Percentiles rank a stretch among this genome's conserved stretches.
Evolutionary conservation across 257 asterid genomes (phyloP).

Genomic region (Solanum virginianum): DNA sequence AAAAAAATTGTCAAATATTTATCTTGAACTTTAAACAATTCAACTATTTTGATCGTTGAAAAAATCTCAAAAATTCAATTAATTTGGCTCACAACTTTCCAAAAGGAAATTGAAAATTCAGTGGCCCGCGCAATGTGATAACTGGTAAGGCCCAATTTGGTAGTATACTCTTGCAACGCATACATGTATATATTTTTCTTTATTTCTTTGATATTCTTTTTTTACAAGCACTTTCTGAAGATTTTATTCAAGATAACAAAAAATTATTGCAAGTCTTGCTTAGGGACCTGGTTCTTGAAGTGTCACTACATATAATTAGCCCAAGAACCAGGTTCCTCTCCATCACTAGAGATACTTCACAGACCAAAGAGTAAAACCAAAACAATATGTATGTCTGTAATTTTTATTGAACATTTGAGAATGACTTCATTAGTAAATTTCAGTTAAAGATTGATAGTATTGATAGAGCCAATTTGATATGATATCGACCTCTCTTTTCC

Average conservation of each 20-base stretch:
- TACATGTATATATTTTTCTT: not conserved
- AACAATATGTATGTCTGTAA: not conserved
- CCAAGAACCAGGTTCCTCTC: too few relatives aligned
- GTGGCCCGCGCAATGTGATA: not conserved
- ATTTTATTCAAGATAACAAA: not conserved
- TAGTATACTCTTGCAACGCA: not conserved
- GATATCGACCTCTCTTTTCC: not conserved
- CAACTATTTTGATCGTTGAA: too few relatives aligned
- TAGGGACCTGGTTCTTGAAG: too few relatives aligned
- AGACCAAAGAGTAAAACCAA: not conserved
- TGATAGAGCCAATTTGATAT: conserved; percentile 1
- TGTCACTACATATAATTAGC: too few relatives aligned
- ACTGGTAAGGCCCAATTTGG: not conserved
- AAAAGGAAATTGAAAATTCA: not conserved
- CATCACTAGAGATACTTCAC: not conserved
- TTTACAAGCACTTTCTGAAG: not conserved
- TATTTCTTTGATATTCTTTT: not conserved
- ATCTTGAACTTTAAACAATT: too few relatives aligned
- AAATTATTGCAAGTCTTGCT: too few relatives aligned
- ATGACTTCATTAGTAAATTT: not conserved
- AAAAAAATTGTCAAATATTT: too few relatives aligned
- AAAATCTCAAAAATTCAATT: too few relatives aligned
- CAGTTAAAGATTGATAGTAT: conserved; percentile 9
- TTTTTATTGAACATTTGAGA: not conserved
- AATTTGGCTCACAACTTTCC: not conserved